Base-by-base conservation (phyloP, 352 stramenopile species). In the Phytophthora brassicae region DNA sequence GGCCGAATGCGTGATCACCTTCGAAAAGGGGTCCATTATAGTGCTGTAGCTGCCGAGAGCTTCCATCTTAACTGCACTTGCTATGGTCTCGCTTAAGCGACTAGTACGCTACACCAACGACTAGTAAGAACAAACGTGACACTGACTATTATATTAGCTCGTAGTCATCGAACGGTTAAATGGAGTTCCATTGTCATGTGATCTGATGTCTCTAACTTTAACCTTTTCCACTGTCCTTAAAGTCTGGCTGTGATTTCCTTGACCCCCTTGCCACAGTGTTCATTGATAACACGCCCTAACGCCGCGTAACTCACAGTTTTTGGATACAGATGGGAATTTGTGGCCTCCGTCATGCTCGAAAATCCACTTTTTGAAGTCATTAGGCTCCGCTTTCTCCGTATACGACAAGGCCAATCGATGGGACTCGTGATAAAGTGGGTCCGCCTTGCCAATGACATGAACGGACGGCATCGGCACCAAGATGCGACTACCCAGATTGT, bases 381-480 rank as follows among this genome's bases (percentile, higher is more conserved):
- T 51, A 5, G 42, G 31, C 7, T 54, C 55, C 13, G 54, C 47
- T 12, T 58, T 42, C 8, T 63, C 64, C 6, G 50, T 51, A 56
- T 66, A 81, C 43, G 65, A 64, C 19, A 64, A 36, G 3, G 61
- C 56, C 44, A 90, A 64, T 11, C 75, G 61, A 47, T 81, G 50
- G 8, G 69, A 74, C 20, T 82, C 71, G 5, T 66, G 50, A 38
- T 77, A 86, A 23, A 86, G 74, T n/a, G 76, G 72, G 33, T 91
- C 79, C 20, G 75, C 79, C 65, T 84, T 79, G 26, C 77, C 81
- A 26, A 83, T 60, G n/a, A 91, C 56, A 50, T 86, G 77, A 33
- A 83, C 70, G 8, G 74, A 79, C 17, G 70, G 62, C 49, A 78
- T 24, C 36, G 64, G 58, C 31, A 83, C 68, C 20, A 54, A 50